Conservation (phyloP, 352 stramenopile genomes). For the Globisporangium solare region DNA sequence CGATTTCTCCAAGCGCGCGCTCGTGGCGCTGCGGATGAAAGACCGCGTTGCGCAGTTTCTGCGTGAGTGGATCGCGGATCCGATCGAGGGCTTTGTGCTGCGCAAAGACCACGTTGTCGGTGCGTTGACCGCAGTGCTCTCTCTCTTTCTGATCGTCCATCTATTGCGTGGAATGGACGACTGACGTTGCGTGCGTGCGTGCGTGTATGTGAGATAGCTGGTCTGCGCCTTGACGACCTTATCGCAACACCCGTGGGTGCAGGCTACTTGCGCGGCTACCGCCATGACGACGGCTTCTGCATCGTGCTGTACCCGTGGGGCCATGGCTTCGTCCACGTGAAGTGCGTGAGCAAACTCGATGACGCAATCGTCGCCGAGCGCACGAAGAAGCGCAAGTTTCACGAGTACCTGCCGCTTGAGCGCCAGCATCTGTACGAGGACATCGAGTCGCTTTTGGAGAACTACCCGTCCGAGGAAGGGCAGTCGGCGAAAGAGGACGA, state of each 20-base stretch:
- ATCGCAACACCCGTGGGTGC: conserved; percentile 55
- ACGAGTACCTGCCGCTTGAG: conserved; percentile 53
- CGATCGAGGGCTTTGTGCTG: conserved; percentile 61
- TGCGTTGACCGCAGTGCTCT: conserved; percentile 14
- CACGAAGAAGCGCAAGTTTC: conserved; percentile 37
- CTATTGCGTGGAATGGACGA: neutral
- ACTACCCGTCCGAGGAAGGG: conserved; percentile 20
- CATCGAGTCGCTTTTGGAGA: conserved; percentile 52
- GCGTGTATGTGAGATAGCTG: conserved; percentile 8
- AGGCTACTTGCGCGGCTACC: conserved; percentile 58
- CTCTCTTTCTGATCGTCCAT: neutral
- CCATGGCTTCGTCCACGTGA: conserved; percentile 61
- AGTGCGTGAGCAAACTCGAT: conserved; percentile 43
- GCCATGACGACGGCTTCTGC: conserved; percentile 52
- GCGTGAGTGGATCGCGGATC: conserved; percentile 64
- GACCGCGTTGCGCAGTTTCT: conserved; percentile 64
- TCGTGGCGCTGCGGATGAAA: conserved; percentile 61
- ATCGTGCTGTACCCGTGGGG: conserved; percentile 72
- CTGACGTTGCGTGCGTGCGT: neutral
- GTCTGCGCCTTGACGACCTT: conserved; percentile 55
- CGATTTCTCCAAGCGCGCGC: conserved; percentile 25
- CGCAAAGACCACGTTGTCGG: conserved; percentile 68
- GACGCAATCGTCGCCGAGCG: conserved; percentile 27
- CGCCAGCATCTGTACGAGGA: conserved; percentile 72
- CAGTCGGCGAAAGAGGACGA: neutral